Conservation (phyloP, 2,329 filamentous ascomycete genomes). For the Ascochyta viciae-villosae region DNA sequence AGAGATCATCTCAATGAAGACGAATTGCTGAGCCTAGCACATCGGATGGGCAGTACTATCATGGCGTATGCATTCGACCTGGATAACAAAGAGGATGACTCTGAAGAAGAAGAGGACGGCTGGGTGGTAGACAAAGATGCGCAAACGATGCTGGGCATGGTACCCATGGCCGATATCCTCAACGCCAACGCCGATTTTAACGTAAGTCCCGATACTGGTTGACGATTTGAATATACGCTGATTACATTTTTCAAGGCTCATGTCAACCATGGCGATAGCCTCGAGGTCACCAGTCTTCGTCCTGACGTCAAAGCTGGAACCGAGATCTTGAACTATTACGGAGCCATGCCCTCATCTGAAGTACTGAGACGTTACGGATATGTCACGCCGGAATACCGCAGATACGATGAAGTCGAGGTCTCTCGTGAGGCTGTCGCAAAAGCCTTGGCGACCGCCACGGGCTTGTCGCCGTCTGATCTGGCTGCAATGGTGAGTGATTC, state of each 20-base stretch:
- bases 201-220: slow-evolving; percentile 3
- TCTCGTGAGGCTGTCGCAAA: slow-evolving; percentile 22
- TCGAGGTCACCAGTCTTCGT: slow-evolving; percentile 26
- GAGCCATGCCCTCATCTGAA: slow-evolving; percentile 31
- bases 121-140: slow-evolving; percentile 35
- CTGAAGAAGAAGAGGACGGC: slow-evolving; percentile 31
- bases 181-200: slow-evolving; percentile 37
- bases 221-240: not conserved
- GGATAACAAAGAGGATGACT: slow-evolving; percentile 24
- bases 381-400: slow-evolving; percentile 27
- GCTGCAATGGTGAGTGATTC: slow-evolving; percentile 13
- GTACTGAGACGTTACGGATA: slow-evolving; percentile 34
- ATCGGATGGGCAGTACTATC: slow-evolving; percentile 31
- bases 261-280: slow-evolving; percentile 31
- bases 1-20: slow-evolving; percentile 4
- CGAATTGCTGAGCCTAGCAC: slow-evolving; percentile 29
- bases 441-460: slow-evolving; percentile 12
- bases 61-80: slow-evolving; percentile 37
- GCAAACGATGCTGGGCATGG: slow-evolving; percentile 32
- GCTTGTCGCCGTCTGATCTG: slow-evolving; percentile 9
- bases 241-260: slow-evolving; percentile 19
- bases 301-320: slow-evolving; percentile 20
- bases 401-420: slow-evolving; percentile 31
- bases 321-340: slow-evolving; percentile 35
- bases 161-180: slow-evolving; percentile 35